Percentiles rank a stretch among this genome's conserved stretches.
phyloP scores from a whole-genome alignment of 2,329 filamentous ascomycete genomes.

The Bipolaris gigantea region DNA sequence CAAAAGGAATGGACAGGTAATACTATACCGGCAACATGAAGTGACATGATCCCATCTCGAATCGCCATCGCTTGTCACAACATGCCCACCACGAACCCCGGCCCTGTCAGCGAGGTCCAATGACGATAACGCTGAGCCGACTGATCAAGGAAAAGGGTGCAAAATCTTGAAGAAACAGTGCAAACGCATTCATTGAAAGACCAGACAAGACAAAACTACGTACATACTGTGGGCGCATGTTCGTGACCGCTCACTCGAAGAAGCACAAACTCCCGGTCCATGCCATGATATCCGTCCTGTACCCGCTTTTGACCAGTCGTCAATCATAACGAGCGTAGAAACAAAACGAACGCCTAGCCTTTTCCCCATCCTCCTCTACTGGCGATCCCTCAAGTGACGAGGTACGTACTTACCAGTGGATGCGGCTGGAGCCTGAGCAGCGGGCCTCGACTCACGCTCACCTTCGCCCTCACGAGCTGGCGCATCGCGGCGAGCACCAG shows the following conservation, averaged over 20 bases:
- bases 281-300: conserved; percentile 13
- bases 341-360: conserved; percentile 8
- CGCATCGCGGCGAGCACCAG: conserved; percentile 30
- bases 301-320: conserved; percentile 9
- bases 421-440: conserved; percentile 27
- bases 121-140: background rate
- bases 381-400: conserved; percentile 37
- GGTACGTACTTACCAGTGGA: conserved; percentile 47
- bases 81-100: background rate
- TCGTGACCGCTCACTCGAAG: conserved; percentile 14
- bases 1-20: background rate
- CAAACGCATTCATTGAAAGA: conserved; percentile 11
- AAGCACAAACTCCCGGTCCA: conserved; percentile 12
- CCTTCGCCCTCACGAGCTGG: conserved; percentile 14
- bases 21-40: background rate
- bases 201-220: conserved; percentile 7
- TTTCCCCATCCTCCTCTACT: conserved; percentile 10
- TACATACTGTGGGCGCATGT: conserved; percentile 4
- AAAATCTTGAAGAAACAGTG: background rate
- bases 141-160: background rate
- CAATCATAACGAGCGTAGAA: conserved; percentile 10
- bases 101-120: background rate
- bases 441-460: conserved; percentile 28
- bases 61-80: background rate
- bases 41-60: background rate